phyloP scores from a whole-genome alignment of 306 rosid genomes.

The Medicago lupulina region DNA sequence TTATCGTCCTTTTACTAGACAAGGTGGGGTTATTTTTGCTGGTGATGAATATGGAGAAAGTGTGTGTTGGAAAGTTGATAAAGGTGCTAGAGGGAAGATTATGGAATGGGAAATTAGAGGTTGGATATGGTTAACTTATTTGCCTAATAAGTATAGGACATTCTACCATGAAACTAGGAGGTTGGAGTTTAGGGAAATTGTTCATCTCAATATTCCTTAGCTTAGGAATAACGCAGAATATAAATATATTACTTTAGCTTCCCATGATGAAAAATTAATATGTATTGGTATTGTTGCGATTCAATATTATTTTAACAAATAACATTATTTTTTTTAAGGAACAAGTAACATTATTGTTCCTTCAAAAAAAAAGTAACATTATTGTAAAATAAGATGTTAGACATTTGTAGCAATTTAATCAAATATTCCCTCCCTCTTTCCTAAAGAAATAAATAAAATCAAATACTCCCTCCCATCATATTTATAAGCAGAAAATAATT shows the following conservation, averaged over 20 bases:
- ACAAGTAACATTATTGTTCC: too few species aligned
- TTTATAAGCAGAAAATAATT: too few species aligned
- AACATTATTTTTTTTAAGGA: too few species aligned
- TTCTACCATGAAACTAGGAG: slow-evolving; percentile 77
- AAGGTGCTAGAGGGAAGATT: slow-evolving; percentile 60
- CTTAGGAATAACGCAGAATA: not conserved
- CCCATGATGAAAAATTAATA: not conserved
- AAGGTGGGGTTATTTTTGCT: slow-evolving; percentile 89
- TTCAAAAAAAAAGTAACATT: too few species aligned
- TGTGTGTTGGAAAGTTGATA: slow-evolving; percentile 85
- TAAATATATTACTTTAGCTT: not conserved
- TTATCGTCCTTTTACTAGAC: slow-evolving; percentile 80
- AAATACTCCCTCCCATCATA: too few species aligned
- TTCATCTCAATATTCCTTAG: slow-evolving; percentile 62
- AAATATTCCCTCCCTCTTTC: too few species aligned
- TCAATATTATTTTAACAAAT: not conserved
- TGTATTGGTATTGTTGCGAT: not conserved
- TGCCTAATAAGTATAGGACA: slow-evolving; percentile 82
- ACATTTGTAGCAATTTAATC: too few species aligned
- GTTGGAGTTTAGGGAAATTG: slow-evolving; percentile 74
- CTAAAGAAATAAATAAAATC: too few species aligned
- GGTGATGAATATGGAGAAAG: slow-evolving; percentile 86
- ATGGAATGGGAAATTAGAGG: slow-evolving; percentile 96
- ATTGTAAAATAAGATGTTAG: not conserved
- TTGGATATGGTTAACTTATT: slow-evolving; percentile 92